Evolutionary conservation across 192 early-diverging fungal species (phyloP).

Genomic region (Irineochytrium annulatum): DNA sequence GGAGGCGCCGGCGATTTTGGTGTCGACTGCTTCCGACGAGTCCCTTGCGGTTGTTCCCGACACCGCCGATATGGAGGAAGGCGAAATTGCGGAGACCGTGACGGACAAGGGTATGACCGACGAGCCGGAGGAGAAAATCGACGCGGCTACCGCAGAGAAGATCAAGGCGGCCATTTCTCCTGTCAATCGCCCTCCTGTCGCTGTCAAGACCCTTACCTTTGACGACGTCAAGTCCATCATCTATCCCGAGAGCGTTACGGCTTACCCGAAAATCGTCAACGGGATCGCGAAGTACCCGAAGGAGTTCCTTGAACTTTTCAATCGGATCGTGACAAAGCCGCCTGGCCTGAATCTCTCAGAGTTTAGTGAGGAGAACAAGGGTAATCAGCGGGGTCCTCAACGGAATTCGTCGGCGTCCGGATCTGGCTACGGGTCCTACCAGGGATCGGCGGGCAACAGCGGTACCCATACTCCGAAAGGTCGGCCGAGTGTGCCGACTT

Average conservation of each 20-base stretch:
- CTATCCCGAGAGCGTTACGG: slow-evolving; percentile 44
- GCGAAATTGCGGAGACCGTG: slow-evolving; percentile 33
- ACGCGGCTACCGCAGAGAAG: slow-evolving; percentile 36
- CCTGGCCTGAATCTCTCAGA: slow-evolving; percentile 43
- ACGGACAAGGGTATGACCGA: not conserved
- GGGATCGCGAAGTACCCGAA: slow-evolving; percentile 59
- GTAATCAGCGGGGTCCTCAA: not conserved
- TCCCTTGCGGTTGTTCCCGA: not conserved
- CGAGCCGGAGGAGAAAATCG: not conserved
- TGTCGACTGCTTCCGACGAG: slow-evolving; percentile 14
- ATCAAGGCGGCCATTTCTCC: slow-evolving; percentile 40
- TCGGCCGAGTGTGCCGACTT: not conserved
- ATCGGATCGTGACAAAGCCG: slow-evolving; percentile 54
- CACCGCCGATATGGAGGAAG: not conserved
- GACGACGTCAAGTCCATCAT: slow-evolving; percentile 46
- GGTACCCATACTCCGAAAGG: not conserved
- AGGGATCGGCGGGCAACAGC: not conserved
- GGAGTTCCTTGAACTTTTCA: slow-evolving; percentile 79
- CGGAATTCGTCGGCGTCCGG: not conserved
- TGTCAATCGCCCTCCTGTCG: slow-evolving; percentile 21
- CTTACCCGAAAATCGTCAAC: slow-evolving; percentile 39
- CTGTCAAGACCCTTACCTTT: slow-evolving; percentile 21
- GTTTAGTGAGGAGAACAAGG: slow-evolving; percentile 32
- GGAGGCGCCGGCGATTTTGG: slow-evolving; percentile 1
- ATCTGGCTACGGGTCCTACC: not conserved